Evolutionary conservation across 176 grass and related monocot species (phyloP).

Genomic region (Zoysia pacifica): DNA sequence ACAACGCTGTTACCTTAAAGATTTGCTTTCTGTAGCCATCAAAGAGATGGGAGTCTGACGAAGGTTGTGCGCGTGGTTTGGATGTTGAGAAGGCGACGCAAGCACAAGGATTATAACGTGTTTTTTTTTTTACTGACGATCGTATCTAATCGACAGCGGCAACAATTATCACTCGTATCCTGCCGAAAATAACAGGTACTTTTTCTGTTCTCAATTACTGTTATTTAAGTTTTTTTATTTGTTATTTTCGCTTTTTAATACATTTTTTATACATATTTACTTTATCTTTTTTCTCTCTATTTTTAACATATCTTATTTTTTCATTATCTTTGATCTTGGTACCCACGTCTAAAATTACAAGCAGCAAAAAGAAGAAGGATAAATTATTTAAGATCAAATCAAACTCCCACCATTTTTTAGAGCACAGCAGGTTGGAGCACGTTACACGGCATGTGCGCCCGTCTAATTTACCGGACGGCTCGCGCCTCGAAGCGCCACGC

Average conservation of each 20-base stretch:
- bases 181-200: no score
- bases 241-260: no score
- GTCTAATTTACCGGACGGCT: slow-evolving; percentile 5
- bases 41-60: neutral
- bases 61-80: neutral
- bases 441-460: neutral
- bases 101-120: neutral
- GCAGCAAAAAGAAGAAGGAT: no score
- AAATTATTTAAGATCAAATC: no score
- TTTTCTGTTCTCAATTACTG: no score
- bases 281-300: no score
- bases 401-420: no score
- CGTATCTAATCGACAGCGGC: neutral
- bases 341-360: no score
- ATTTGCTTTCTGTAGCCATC: neutral
- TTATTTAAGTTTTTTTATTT: no score
- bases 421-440: neutral
- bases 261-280: no score
- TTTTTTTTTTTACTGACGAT: neutral
- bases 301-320: no score
- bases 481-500: neutral
- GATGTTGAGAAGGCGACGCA: neutral
- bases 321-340: no score
- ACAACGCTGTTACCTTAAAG: neutral
- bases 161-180: neutral